Conservation (phyloP, 495 filamentous ascomycete genomes). For the Lentithecium fluviatile region DNA sequence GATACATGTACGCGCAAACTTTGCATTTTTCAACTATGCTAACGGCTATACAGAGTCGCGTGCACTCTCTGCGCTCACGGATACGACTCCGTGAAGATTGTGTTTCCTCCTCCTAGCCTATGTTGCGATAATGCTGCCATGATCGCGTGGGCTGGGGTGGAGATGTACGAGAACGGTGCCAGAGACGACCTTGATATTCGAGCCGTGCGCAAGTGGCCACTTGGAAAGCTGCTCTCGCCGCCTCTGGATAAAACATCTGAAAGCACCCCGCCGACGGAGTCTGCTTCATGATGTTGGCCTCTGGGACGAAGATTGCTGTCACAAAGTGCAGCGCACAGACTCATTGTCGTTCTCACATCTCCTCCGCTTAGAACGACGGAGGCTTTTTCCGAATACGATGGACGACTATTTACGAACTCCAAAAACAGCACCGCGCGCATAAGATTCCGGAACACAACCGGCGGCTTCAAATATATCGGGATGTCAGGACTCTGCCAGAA, state of each 20-base stretch:
- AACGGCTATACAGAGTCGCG: conserved; percentile 21
- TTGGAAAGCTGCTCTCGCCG: conserved; percentile 52
- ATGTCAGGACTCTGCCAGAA: not conserved
- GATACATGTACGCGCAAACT: conserved; percentile 51
- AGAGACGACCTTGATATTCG: conserved; percentile 57
- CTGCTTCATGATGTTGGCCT: not conserved
- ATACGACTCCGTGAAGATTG: conserved; percentile 59
- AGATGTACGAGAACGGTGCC: conserved; percentile 86
- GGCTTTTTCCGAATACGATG: not conserved
- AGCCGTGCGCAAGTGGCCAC: conserved; percentile 71
- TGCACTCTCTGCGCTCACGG: conserved; percentile 59
- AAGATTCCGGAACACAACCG: not conserved
- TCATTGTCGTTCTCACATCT: no score
- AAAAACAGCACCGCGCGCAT: not conserved
- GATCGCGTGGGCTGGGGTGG: conserved; percentile 91
- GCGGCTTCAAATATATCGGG: not conserved
- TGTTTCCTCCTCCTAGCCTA: conserved; percentile 69
- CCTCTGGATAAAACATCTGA: not conserved
- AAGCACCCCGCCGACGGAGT: not conserved
- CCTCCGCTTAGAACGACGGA: no score
- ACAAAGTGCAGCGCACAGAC: no score
- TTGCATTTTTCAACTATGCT: not conserved
- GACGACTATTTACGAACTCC: not conserved
- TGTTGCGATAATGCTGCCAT: conserved; percentile 98
- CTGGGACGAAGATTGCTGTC: not conserved